These are phyloP conservation scores for Pelargonium australe DNA, from an alignment of 441 rosid species.

Conservation along the genomic window DNA sequence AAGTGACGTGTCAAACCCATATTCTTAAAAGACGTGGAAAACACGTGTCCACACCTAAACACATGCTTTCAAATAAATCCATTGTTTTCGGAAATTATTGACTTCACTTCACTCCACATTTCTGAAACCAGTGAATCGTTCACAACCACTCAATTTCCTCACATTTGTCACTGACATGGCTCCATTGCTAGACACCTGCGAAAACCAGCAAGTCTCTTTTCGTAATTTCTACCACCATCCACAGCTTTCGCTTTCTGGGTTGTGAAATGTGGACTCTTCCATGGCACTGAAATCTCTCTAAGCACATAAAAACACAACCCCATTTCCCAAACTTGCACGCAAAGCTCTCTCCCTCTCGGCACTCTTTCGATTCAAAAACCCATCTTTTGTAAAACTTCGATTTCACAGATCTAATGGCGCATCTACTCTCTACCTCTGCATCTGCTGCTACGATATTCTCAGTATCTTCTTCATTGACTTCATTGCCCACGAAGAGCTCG, in stretches of 20 bases:
- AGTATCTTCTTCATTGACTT: not conserved
- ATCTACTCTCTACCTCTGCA: not conserved
- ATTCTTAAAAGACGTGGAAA: not conserved
- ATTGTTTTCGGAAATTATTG: not conserved
- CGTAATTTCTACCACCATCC: constrained; percentile 4
- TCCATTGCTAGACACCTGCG: too few relatives aligned
- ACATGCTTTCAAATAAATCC: not conserved
- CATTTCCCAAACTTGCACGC: constrained; percentile 25
- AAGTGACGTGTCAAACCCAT: not conserved
- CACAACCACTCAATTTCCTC: not conserved
- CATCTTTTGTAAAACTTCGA: not conserved
- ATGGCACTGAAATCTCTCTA: not conserved
- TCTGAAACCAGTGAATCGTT: not conserved
- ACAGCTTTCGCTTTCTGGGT: constrained; percentile 7
- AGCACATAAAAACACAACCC: constrained; percentile 3
- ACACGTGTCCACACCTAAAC: not conserved
- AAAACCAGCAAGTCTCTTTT: not conserved
- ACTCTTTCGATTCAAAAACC: not conserved
- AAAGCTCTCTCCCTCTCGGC: constrained; percentile 6
- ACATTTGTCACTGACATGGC: too few relatives aligned
- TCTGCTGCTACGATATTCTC: not conserved
- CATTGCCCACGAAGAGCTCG: not conserved
- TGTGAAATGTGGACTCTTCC: constrained; percentile 4
- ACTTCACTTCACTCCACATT: not conserved
- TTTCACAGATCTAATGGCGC: constrained; percentile 1